Evolutionary conservation across 345 rosid genomes (phyloP), one percentile per base, ranked within the genome.

Genomic region (Xanthoceras sorbifolium): DNA sequence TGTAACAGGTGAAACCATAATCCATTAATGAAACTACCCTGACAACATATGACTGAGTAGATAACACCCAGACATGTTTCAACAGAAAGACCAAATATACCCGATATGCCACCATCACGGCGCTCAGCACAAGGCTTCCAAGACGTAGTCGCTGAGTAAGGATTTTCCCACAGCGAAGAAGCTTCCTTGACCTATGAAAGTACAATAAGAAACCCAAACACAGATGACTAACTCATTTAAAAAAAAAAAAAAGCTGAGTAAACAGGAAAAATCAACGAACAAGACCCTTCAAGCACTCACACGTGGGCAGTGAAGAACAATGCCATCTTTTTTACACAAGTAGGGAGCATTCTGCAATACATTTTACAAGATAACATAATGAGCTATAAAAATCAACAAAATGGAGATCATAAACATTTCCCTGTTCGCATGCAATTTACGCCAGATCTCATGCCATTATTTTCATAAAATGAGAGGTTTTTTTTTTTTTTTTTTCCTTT

Each of bases 81-180:
- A 55, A 66, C 36, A 42, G 15, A 26, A 23, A 26, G 31, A 22
- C 26, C 5, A 12, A 20, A 69, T 55, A 29, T 82, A 92, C 98
- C 94, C 76, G 97, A 94, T 78, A 92, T 74, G 69, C 94, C 98
- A 82, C 90, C 89, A 78, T 72, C 74, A 22, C 79, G 94, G n/a
- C 94, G 96, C 84, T 94, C 99, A 29, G 98, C 98, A 74, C 99
- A 97, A 78, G 99, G 97, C 85, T 92, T 97, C 99, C 99, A 97
- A 60, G 98, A 97, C 66, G 97, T 94, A 66, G 99, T 97, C 29
- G 99, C 90, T 61, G 99, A 92, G 76, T 77, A 77, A 52, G 99
- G 99, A 86, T 97, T 97, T 81, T 90, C 91, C 99, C 99, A 97
- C 0, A 95, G 97, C 20, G 99, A 97, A 81, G 99, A 82, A 57